Base-by-base conservation (phyloP, 1,139 yeast species). In the Debaryomycetaceae sp. region DNA sequence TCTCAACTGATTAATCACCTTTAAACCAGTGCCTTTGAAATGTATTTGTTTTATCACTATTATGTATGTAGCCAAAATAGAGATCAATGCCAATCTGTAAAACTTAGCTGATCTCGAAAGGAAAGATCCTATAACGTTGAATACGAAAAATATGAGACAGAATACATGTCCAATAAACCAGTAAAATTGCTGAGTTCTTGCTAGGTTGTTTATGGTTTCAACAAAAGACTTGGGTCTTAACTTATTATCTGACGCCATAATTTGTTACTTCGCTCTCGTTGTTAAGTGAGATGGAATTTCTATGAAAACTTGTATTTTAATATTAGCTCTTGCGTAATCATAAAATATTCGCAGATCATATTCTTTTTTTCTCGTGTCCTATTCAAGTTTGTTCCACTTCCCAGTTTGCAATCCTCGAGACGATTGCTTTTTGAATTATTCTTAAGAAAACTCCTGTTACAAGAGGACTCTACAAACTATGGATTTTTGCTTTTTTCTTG, bases 91-190 rank as follows among this genome's bases (percentile, higher is more conserved):
- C 34, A 59, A 58, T 17, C 65, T 58, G 48, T 73, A 76, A 48
- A 61, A 70, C 31, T 48, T 55, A 40, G 65, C 47, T 2, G 58
- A 45, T 4, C 56, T 46, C 14, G 58, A 50, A 50, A 71, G 63
- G 34, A 73, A 59, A 6, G 73, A 64, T 15, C 56, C 55, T 18
- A 70, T 22, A 3, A 61, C 43, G 40, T 63, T 62, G 6, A 64
- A 37, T 2, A 56, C 37, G 47, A 72, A 71, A 46, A 61, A 68
- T 17, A 61, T 41, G 3, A 75, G 48, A 5, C 71, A 71, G 17
- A 60, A 51, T 6, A 70, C 63, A 53, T 76, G 79, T 11, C 79
- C 78, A 35, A 74, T 42, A 46, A 69, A 77, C 82, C 82, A 77
- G 49, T 73, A 75, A 50, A 77, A 74, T 50, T 77, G 80, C 30